Base-by-base conservation (phyloP, 108 stramenopile species). In the Cyclotella sp. region DNA sequence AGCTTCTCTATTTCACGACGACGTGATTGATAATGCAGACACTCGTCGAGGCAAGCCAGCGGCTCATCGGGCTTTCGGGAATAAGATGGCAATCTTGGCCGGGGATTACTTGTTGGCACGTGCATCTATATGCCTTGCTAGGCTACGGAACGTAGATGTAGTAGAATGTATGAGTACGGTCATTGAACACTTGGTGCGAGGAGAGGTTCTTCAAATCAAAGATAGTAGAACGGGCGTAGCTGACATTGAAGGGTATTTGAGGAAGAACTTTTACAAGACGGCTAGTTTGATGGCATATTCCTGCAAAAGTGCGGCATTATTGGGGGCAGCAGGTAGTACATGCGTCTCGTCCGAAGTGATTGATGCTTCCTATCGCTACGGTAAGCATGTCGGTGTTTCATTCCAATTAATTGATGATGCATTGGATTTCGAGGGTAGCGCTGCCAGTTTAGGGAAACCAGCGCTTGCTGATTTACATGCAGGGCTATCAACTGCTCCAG, bases 391-490 rank as follows among this genome's bases (percentile, higher is more conserved):
- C n/a, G 99, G 99, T 3, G 95, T 97, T 68, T 97, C 98, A 15
- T 99, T 99, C 72, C 99, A 99, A 70, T 86, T 99, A 58, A 95
- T 99, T 27, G 99, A 99, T 78, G 99, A 99, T 76, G 95, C 94
- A 5, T 85, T 99, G 68, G 99, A 99, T 79, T 99, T 97, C 75
- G 97, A 97, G 74, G 98, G 97, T 8, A 86, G 81, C 75, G 72
- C 87, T 4, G 53, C 77, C 0, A 83, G 85, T 16, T 80, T 98
- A 72, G 99, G 99, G 24, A 99, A 99, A 62, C 97, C 98, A 16
- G 93, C 97, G 0, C 70, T 97, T 72, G 90, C 93, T 24, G 99
- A 99, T 77, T 76, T 98, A 21, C 91, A 84, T 59, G 90, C 96
- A 41, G 99, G 99, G 8, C 75, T 98, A 54, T 96, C 97, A 11